A percentile compares a stretch with the other conserved stretches of the same genome.
Conservation (phyloP, 2,329 filamentous ascomycete genomes). For the Fusarium humuli region DNA sequence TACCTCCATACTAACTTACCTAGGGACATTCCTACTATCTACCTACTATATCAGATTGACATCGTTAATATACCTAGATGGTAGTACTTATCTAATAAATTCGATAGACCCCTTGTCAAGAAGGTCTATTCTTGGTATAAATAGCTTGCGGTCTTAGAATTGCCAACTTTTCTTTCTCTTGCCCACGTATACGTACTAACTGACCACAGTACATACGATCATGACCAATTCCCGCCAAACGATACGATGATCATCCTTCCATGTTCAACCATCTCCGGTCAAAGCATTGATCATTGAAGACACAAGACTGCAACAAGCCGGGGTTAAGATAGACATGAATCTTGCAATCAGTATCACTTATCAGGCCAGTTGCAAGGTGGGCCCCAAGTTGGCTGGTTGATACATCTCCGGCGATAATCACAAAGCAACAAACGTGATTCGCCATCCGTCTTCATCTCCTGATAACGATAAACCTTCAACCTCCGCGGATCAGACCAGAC, state of each 20-base stretch:
- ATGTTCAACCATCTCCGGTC: conserved; percentile 18
- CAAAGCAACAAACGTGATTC: conserved; percentile 45
- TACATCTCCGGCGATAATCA: conserved; percentile 44
- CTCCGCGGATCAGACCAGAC: conserved; percentile 44
- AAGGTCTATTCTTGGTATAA: not conserved
- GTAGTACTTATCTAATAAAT: not conserved
- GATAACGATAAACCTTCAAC: conserved; percentile 35
- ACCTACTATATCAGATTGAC: not conserved
- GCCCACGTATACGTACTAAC: no score
- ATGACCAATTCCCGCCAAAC: not conserved
- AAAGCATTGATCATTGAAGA: conserved; percentile 1
- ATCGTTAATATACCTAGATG: not conserved
- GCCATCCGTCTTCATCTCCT: conserved; percentile 31
- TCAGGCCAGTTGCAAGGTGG: conserved; percentile 33
- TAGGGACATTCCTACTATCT: not conserved
- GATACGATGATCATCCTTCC: conserved; percentile 7
- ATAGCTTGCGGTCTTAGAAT: not conserved
- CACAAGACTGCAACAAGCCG: conserved; percentile 15
- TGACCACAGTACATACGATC: not conserved
- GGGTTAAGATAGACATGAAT: not conserved
- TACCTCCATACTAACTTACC: not conserved
- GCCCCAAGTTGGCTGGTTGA: conserved; percentile 30
- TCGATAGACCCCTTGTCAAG: not conserved
- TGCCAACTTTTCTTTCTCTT: not conserved
- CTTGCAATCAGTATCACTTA: conserved; percentile 34